Evolutionary conservation across 2,329 filamentous ascomycete species (phyloP).

Genomic region (Gaeumannomyces sp.): DNA sequence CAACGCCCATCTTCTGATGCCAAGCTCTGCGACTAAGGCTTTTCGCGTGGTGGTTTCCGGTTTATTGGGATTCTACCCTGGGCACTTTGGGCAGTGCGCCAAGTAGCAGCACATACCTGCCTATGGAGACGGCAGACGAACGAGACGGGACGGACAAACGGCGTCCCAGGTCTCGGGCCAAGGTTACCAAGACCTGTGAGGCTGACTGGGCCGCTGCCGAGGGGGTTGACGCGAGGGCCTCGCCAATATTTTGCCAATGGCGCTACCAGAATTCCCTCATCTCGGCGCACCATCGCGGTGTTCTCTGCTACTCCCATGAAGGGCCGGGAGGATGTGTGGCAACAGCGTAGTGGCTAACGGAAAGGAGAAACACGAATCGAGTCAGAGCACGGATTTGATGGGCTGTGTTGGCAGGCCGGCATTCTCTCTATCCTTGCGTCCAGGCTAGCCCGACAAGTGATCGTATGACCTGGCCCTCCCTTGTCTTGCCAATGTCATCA

Average conservation of each 20-base stretch:
- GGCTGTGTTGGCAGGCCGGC: too few species aligned
- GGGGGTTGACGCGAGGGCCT: neutral
- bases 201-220: neutral
- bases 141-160: neutral
- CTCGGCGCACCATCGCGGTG: neutral
- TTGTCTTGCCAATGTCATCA: too few species aligned
- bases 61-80: neutral
- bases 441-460: too few species aligned
- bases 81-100: too few species aligned
- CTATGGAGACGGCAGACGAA: neutral
- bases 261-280: neutral
- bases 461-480: too few species aligned
- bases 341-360: too few species aligned
- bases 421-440: too few species aligned
- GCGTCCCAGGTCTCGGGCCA: neutral
- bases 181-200: neutral
- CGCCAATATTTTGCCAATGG: neutral
- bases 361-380: neutral
- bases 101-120: too few species aligned
- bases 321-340: too few species aligned
- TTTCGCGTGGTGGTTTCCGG: neutral
- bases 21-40: neutral
- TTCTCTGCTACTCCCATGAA: too few species aligned
- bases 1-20: too few species aligned
- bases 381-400: too few species aligned